Conservation (phyloP, 2,329 filamentous ascomycete genomes). For the Zymoseptoria tritici region DNA sequence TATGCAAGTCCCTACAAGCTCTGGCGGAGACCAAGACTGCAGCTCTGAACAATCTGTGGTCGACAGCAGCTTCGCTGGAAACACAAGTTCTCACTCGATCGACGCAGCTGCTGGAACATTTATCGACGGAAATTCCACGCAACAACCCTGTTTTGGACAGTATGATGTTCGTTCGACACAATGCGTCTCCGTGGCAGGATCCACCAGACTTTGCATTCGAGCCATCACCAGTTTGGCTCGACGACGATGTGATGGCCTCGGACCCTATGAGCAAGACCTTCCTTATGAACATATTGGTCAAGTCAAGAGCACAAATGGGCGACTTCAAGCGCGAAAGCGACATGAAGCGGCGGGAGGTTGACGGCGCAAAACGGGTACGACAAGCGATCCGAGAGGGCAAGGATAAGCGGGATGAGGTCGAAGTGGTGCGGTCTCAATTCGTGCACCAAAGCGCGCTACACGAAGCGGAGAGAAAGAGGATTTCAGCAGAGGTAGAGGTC, state of each 20-base stretch:
- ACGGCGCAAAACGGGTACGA: conserved; percentile 64
- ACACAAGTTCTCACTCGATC: conserved; percentile 69
- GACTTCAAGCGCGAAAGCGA: conserved; percentile 78
- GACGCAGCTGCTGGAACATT: conserved; percentile 61
- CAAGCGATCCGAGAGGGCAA: conserved; percentile 72
- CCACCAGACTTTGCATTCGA: conserved; percentile 81
- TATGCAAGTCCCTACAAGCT: conserved; percentile 65
- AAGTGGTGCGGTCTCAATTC: conserved; percentile 77
- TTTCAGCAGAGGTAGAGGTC: conserved; percentile 88
- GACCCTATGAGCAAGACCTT: conserved; percentile 86
- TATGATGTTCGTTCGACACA: conserved; percentile 96
- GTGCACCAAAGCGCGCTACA: conserved; percentile 77
- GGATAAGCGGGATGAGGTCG: conserved; percentile 82
- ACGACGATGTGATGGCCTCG: conserved; percentile 76
- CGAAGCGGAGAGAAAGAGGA: conserved; percentile 70
- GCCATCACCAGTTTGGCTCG: conserved; percentile 93
- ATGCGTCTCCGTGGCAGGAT: conserved; percentile 71
- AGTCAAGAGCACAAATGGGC: conserved; percentile 76
- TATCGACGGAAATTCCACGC: conserved; percentile 72
- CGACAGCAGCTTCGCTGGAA: conserved; percentile 70
- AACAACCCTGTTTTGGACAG: conserved; percentile 88
- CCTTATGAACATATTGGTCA: conserved; percentile 81
- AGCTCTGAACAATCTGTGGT: conserved; percentile 82
- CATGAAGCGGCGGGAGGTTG: conserved; percentile 77
- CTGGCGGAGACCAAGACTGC: conserved; percentile 80